Evolutionary conservation across 805 yeast genomes (phyloP), one percentile per base, ranked within the genome.

Genomic region (Lachancea kluyveri): DNA sequence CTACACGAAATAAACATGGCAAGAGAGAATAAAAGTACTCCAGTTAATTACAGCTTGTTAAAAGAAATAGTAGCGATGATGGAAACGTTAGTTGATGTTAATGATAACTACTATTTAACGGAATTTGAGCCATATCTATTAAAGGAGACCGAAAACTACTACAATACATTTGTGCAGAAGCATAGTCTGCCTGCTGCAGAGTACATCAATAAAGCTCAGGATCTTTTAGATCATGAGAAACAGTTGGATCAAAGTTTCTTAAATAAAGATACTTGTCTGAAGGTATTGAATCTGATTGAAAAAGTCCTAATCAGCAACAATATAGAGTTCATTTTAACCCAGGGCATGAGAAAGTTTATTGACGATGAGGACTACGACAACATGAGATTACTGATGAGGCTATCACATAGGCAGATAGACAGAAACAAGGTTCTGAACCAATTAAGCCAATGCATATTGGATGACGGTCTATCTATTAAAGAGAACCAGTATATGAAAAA

Each of bases 101-200:
- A 50, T 21, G 87, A 78, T 36, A 77, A 72, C 33, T 79, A 75
- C 41, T 86, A 81, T 48, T 60, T 66, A 16, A 68, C 65, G 12
- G 67, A 61, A 25, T 81, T 87, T 52, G 95, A 85, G 45, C 87
- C 85, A 0, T 58, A 52, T 30, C 67, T 84, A 26, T 47, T 84
- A 30, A 50, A 61, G 4, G 67, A 67, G 19, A 72, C 90, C 1
- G 70, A 66, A 35, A 54, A 57, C 1, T 84, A 70, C 51, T 88
- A 79, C 49, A 48, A 60, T 9, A 50, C 50, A 6, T 58, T 72
- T 8, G 65, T 81, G 0, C 54, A 72, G 21, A 46, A 74, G 26
- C 55, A 64, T 21, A 40, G 50, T 28, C 52, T 57, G 33, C 53
- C 71, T 36, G 85, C 88, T 1, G 49, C 77, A 0, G 59, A 67